Conservation (phyloP, 2,329 filamentous ascomycete species). For the Tetracladium maxilliforme region DNA sequence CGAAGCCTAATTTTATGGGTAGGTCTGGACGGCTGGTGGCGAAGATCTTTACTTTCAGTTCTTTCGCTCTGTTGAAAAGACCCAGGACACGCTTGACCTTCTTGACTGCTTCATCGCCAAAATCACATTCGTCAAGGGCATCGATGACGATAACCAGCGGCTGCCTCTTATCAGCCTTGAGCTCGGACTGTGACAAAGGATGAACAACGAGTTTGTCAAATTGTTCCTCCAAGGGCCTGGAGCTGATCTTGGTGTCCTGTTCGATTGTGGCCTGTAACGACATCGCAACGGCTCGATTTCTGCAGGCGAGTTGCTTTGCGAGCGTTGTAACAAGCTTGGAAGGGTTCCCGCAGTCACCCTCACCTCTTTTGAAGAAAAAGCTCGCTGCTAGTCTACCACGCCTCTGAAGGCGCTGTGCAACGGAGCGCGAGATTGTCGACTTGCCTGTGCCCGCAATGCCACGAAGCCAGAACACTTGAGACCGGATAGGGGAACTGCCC, state of each 20-base stretch:
- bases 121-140: conserved; percentile 9
- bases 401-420: conserved; percentile 11
- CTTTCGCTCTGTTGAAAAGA: no score
- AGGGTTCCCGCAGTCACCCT: conserved; percentile 13
- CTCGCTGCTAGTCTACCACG: conserved; percentile 11
- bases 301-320: conserved; percentile 8
- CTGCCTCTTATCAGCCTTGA: no score
- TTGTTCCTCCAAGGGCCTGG: conserved; percentile 10
- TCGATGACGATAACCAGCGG: conserved; percentile 8
- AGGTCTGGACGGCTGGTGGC: conserved; percentile 26
- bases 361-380: conserved; percentile 18
- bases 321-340: conserved; percentile 17
- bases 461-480: conserved; percentile 11
- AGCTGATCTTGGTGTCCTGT: conserved; percentile 5
- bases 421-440: conserved; percentile 18
- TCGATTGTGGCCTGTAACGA: conserved; percentile 6
- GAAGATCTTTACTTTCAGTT: conserved; percentile 15
- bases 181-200: conserved; percentile 9
- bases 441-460: conserved; percentile 17
- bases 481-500: conserved; percentile 2
- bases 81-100: no score
- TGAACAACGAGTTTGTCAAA: conserved; percentile 12
- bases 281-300: conserved; percentile 7
- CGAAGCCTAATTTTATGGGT: conserved; percentile 20
- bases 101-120: no score